Conservation (phyloP, 169 alveolate species). For the Pseudocohnilembus persalinus region DNA sequence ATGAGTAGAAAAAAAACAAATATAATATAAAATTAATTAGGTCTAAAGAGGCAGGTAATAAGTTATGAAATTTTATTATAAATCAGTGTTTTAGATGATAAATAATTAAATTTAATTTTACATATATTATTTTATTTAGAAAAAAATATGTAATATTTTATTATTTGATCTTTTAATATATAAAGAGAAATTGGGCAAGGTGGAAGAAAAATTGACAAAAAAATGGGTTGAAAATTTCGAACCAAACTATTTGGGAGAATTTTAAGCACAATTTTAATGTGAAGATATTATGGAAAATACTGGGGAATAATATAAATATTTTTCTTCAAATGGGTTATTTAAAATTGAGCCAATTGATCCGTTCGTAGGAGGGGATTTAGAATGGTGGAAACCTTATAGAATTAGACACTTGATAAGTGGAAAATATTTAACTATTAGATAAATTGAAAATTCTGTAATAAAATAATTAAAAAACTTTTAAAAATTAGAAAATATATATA, state of each 20-base stretch:
- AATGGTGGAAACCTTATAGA: neutral
- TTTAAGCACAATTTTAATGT: neutral
- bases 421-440: neutral
- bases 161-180: neutral
- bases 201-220: neutral
- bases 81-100: too few species aligned
- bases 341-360: neutral
- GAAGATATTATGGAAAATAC: too few species aligned
- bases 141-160: too few species aligned
- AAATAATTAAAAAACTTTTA: constrained; percentile 3
- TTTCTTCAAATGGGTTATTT: neutral
- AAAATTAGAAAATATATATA: neutral
- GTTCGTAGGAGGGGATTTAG: neutral
- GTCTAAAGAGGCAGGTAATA: neutral
- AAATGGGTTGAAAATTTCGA: neutral
- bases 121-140: too few species aligned
- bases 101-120: too few species aligned
- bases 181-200: neutral
- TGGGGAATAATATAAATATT: neutral
- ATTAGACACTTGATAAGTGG: neutral
- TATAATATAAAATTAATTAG: neutral
- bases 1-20: too few species aligned
- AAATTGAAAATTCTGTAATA: constrained; percentile 9
- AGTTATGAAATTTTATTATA: too few species aligned
- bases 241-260: neutral